A percentile compares a stretch with the other conserved stretches of the same genome.
Conservation (phyloP, 371 early-diverging fungal genomes). For the Rhizopus arrhizus region DNA sequence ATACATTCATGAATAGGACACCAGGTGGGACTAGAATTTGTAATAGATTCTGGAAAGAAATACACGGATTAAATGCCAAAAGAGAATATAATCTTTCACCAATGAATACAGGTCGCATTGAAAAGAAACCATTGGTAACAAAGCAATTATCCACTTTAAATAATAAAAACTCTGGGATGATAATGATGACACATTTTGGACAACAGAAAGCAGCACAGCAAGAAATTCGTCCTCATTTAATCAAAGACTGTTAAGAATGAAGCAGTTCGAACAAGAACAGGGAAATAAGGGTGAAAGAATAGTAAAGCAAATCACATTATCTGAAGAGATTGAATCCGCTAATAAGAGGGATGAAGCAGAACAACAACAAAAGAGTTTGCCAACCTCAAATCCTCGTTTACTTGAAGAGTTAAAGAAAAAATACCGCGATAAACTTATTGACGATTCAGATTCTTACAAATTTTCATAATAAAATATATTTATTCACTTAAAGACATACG, state of each 20-base stretch:
- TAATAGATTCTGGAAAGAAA: constrained; percentile 33
- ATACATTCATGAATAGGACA: constrained; percentile 8
- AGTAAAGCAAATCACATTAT: constrained; percentile 1
- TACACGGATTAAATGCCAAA: background rate
- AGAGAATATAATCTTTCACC: constrained; percentile 11
- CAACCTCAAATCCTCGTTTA: constrained; percentile 9
- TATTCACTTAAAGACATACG: constrained; percentile 48
- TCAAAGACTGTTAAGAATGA: constrained; percentile 2
- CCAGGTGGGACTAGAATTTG: constrained; percentile 26
- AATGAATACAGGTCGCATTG: constrained; percentile 1
- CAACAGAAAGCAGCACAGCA: constrained; percentile 1
- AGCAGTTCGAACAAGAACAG: background rate
- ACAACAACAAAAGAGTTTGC: constrained; percentile 17
- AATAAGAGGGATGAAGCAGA: constrained; percentile 20
- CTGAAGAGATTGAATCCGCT: constrained; percentile 21
- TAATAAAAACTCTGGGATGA: background rate
- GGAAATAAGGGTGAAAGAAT: background rate
- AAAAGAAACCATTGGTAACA: background rate
- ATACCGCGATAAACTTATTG: constrained; percentile 17
- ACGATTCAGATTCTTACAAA: constrained; percentile 34
- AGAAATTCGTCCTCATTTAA: constrained; percentile 7
- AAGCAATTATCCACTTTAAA: constrained; percentile 7
- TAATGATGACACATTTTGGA: constrained; percentile 16
- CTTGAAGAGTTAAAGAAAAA: constrained; percentile 30
- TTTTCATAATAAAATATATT: constrained; percentile 22